Percentiles rank a stretch among this genome's conserved stretches.
Evolutionary conservation across 140 eudicot genomes (phyloP).

Genomic region (Ambrosia hybrid): DNA sequence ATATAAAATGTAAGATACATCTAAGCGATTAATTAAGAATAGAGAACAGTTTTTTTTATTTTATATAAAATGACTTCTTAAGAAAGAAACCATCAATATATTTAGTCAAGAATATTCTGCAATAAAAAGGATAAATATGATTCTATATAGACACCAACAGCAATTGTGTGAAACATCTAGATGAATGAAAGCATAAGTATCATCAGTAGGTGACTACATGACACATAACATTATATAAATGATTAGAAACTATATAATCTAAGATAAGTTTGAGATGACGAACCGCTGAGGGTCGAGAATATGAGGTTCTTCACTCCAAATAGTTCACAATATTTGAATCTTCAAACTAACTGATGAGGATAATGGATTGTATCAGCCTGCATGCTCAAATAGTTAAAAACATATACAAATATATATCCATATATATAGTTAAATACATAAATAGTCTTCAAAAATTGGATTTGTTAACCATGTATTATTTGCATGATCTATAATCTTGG

Average conservation of each 20-base stretch:
- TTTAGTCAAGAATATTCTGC: not conserved
- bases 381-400: not conserved
- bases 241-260: not conserved
- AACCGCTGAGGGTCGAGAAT: not conserved
- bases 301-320: conserved; percentile 19
- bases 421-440: too few relatives aligned
- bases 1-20: too few relatives aligned
- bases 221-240: too few relatives aligned
- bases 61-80: not conserved
- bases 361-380: not conserved
- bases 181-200: not conserved
- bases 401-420: too few relatives aligned
- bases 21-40: conserved; percentile 6
- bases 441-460: too few relatives aligned
- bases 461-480: not conserved
- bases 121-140: not conserved
- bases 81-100: conserved; percentile 3
- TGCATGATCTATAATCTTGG: not conserved
- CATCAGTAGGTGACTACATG: too few relatives aligned
- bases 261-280: conserved; percentile 13
- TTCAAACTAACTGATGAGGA: not conserved
- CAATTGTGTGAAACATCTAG: not conserved
- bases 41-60: not conserved
- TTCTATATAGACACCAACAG: not conserved
- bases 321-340: not conserved